These are phyloP conservation scores for Colletotrichum chrysophilum DNA, from an alignment of 2,329 filamentous ascomycete species.

Conservation along the genomic window DNA sequence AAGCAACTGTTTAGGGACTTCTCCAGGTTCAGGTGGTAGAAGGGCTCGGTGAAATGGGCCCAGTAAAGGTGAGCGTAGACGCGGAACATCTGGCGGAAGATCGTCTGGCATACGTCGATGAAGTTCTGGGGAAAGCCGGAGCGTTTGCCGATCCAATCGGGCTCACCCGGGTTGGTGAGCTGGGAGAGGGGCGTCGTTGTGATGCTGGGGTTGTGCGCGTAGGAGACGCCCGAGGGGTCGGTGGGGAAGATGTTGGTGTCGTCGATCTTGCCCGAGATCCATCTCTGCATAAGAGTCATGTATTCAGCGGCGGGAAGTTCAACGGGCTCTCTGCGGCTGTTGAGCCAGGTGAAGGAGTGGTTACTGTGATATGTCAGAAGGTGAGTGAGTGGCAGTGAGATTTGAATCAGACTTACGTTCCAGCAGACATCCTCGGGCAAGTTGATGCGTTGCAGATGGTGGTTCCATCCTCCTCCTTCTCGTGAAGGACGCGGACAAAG, in stretches of 20 bases:
- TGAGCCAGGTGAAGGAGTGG: constrained; percentile 96
- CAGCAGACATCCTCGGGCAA: constrained; percentile 94
- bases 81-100: constrained; percentile 98
- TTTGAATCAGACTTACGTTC: constrained; percentile 69
- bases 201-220: constrained; percentile 65
- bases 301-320: constrained; percentile 93
- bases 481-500: constrained; percentile 87
- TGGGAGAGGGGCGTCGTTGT: constrained; percentile 65
- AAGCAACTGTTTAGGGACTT: constrained; percentile 89
- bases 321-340: constrained; percentile 84
- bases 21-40: constrained; percentile 82
- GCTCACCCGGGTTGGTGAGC: constrained; percentile 64
- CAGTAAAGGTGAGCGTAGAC: constrained; percentile 98
- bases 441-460: constrained; percentile 83
- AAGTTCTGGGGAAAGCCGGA: constrained; percentile 94
- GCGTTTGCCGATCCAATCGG: constrained; percentile 86
- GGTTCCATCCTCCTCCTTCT: constrained; percentile 78
- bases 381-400: neutral
- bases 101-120: constrained; percentile 86
- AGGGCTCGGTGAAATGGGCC: constrained; percentile 86
- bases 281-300: constrained; percentile 94
- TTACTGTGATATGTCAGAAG: constrained; percentile 55
- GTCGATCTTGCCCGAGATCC: constrained; percentile 95
- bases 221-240: constrained; percentile 74
- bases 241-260: constrained; percentile 91